phyloP scores from a whole-genome alignment of 768 basidiomycete species.

The Suillus tomentosus region DNA sequence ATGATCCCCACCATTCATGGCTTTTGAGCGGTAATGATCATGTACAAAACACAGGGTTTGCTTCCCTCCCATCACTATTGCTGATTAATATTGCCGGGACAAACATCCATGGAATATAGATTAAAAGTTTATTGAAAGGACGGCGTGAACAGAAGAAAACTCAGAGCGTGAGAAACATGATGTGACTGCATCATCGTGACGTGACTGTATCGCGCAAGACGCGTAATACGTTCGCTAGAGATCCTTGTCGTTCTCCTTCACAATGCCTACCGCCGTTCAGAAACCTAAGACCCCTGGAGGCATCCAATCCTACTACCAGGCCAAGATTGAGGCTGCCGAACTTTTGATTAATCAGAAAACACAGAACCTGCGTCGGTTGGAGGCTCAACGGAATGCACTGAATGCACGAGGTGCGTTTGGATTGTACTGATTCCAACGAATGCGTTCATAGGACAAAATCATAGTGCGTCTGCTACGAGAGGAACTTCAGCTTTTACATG shows the following conservation, averaged over 20 bases:
- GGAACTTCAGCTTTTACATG: conserved; percentile 89
- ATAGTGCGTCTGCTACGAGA: conserved; percentile 87
- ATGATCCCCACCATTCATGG: not conserved
- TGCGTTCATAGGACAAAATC: conserved; percentile 8
- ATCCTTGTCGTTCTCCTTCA: conserved; percentile 3
- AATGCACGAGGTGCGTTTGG: conserved; percentile 81
- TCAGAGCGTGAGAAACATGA: not conserved
- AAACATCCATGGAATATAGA: not conserved
- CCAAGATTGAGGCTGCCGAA: conserved; percentile 94
- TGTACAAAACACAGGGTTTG: not conserved
- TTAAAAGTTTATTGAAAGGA: not conserved
- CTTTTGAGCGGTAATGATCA: conserved; percentile 2
- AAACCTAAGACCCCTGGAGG: conserved; percentile 54
- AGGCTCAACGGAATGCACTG: conserved; percentile 95
- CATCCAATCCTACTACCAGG: conserved; percentile 89
- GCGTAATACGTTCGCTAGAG: conserved; percentile 8
- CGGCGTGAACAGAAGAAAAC: not conserved
- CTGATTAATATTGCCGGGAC: conserved; percentile 3
- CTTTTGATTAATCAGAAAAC: conserved; percentile 94
- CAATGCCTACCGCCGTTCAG: conserved; percentile 41
- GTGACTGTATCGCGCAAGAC: conserved; percentile 4
- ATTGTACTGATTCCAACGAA: not conserved
- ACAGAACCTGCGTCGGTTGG: conserved; percentile 91
- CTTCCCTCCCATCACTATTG: not conserved
- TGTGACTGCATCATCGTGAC: not conserved